These are phyloP conservation scores for Priceomyces melissophilus DNA, from an alignment of 805 yeast genomes.

Conservation along the genomic window DNA sequence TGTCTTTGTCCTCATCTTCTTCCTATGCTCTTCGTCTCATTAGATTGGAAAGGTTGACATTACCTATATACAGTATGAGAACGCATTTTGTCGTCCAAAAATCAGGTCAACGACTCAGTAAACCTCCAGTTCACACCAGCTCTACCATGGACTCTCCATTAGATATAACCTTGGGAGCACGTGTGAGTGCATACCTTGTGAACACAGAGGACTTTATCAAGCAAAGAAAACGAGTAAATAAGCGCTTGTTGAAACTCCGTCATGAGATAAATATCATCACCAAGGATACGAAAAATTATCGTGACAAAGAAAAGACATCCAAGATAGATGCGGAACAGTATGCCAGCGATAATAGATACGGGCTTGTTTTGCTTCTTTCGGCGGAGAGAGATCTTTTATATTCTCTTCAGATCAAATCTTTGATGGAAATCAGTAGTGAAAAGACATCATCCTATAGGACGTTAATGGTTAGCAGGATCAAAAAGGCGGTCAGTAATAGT, in stretches of 20 bases:
- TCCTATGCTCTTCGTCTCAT: too few relatives aligned
- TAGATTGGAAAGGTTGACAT: too few relatives aligned
- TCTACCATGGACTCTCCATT: slow-evolving; percentile 42
- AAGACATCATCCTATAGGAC: slow-evolving; percentile 42
- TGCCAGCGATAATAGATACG: slow-evolving; percentile 48
- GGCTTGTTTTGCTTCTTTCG: slow-evolving; percentile 56
- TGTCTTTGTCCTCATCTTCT: too few relatives aligned
- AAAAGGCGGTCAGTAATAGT: slow-evolving; percentile 51
- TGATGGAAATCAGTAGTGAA: slow-evolving; percentile 51
- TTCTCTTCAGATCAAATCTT: slow-evolving; percentile 59
- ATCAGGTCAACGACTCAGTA: neutral
- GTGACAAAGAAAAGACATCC: slow-evolving; percentile 44
- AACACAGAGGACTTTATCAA: slow-evolving; percentile 67
- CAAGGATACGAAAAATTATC: slow-evolving; percentile 63
- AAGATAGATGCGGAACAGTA: slow-evolving; percentile 49
- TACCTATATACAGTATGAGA: neutral
- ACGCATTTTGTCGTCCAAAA: neutral
- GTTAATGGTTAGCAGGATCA: slow-evolving; percentile 59
- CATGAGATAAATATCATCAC: slow-evolving; percentile 60
- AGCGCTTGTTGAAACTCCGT: slow-evolving; percentile 61
- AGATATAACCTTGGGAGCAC: slow-evolving; percentile 46
- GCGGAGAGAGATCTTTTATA: slow-evolving; percentile 75
- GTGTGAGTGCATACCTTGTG: slow-evolving; percentile 61
- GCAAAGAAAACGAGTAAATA: slow-evolving; percentile 61
- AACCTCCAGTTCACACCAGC: neutral